These are phyloP conservation scores for Oryza brachyantha DNA, from an alignment of 176 grass and related monocot species.

Conservation along the genomic window DNA sequence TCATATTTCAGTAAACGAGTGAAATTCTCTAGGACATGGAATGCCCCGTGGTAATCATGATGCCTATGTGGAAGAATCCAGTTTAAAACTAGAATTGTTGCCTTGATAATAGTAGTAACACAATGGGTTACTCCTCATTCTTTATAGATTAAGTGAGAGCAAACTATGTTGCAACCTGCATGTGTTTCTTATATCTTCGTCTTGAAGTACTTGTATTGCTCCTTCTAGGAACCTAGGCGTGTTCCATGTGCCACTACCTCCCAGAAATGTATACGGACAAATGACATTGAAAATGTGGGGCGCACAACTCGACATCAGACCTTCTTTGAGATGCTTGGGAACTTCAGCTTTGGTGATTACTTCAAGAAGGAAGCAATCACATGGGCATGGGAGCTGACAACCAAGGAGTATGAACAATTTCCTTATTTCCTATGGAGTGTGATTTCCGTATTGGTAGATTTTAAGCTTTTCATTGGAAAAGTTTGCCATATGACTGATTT, in stretches of 20 bases:
- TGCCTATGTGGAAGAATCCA: background rate
- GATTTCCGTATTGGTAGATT: slow-evolving; percentile 62
- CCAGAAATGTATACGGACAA: slow-evolving; percentile 93
- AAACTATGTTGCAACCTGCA: background rate
- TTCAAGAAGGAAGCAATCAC: slow-evolving; percentile 92
- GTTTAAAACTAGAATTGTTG: background rate
- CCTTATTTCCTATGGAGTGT: slow-evolving; percentile 47
- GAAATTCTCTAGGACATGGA: background rate
- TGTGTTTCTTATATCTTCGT: background rate
- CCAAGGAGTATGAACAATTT: slow-evolving; percentile 87
- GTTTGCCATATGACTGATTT: background rate
- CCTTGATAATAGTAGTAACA: background rate
- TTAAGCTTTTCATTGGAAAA: slow-evolving; percentile 48
- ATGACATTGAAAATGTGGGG: slow-evolving; percentile 96
- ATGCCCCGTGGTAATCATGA: background rate
- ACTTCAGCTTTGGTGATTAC: slow-evolving; percentile 99
- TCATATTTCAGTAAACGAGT: background rate
- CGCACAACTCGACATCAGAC: slow-evolving; percentile 83
- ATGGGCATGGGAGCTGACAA: slow-evolving; percentile 96
- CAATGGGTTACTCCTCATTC: background rate
- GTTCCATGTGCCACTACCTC: slow-evolving; percentile 86
- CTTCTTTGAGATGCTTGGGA: slow-evolving; percentile 99
- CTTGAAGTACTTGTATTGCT: slow-evolving; percentile 3
- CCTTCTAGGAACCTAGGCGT: slow-evolving; percentile 72
- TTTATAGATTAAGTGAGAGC: slow-evolving; percentile 1